Evolutionary conservation across 2,329 filamentous ascomycete genomes (phyloP).

Genomic region (Triangularia setosa): DNA sequence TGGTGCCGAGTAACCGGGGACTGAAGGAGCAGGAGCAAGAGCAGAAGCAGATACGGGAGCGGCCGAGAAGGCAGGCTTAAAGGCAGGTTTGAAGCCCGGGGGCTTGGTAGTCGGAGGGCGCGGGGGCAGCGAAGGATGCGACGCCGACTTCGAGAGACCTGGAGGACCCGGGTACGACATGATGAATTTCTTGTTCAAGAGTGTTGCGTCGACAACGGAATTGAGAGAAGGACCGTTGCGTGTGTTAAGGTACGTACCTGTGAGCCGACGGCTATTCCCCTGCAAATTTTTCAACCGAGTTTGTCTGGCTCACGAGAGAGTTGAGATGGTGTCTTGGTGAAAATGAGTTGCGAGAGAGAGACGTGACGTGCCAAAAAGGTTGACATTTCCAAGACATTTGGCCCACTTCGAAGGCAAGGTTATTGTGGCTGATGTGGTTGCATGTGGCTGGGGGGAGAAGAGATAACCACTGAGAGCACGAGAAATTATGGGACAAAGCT

Average conservation of each 20-base stretch:
- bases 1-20: slow-evolving; percentile 22
- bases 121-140: slow-evolving; percentile 67
- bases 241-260: slow-evolving; percentile 46
- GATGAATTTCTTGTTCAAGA: slow-evolving; percentile 51
- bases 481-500: not conserved
- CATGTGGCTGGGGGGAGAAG: not conserved
- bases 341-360: not conserved
- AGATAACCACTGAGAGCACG: not conserved
- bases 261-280: slow-evolving; percentile 36
- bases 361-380: not conserved
- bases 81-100: slow-evolving; percentile 30
- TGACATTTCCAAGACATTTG: not conserved
- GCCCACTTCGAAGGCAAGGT: not conserved
- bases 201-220: slow-evolving; percentile 30
- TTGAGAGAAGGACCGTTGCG: slow-evolving; percentile 22
- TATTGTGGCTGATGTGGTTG: not conserved
- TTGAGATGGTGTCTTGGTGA: not conserved
- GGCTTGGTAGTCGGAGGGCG: slow-evolving; percentile 63
- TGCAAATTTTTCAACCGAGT: slow-evolving; percentile 20
- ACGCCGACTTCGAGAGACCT: slow-evolving; percentile 55
- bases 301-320: slow-evolving; percentile 27
- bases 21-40: slow-evolving; percentile 25
- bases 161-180: slow-evolving; percentile 87
- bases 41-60: slow-evolving; percentile 24
- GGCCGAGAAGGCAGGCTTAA: slow-evolving; percentile 50